Evolutionary conservation across 768 basidiomycete genomes (phyloP).

Genomic region (Russula abietina): DNA sequence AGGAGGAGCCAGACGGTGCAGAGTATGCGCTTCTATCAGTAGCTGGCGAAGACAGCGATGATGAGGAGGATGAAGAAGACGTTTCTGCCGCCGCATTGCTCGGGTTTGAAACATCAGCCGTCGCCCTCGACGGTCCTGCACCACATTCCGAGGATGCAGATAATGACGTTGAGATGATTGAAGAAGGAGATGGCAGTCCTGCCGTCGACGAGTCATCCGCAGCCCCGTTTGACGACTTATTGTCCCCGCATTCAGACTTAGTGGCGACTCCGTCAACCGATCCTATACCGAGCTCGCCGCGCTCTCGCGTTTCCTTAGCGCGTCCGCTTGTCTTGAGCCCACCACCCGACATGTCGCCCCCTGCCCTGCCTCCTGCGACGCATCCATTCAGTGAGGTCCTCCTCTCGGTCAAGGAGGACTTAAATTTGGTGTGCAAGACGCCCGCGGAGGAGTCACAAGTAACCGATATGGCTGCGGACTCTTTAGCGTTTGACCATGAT

Average conservation of each 20-base stretch:
- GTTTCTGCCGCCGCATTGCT: conserved; percentile 9
- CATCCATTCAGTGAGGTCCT: conserved; percentile 10
- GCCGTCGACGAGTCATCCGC: conserved; percentile 4
- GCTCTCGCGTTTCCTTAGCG: neutral
- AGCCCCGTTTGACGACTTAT: conserved; percentile 6
- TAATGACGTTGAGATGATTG: conserved; percentile 15
- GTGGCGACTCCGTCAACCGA: conserved; percentile 19
- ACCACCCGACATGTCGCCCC: neutral
- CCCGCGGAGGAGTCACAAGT: neutral
- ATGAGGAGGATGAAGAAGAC: conserved; percentile 36
- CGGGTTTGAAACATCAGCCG: conserved; percentile 3
- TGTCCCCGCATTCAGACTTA: conserved; percentile 14
- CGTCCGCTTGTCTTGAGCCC: conserved; percentile 13
- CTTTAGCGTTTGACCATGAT: neutral
- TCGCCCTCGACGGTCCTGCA: neutral
- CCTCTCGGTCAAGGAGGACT: conserved; percentile 7
- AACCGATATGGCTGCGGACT: neutral
- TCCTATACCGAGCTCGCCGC: conserved; percentile 6
- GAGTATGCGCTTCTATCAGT: conserved; percentile 5
- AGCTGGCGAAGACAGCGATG: conserved; percentile 32
- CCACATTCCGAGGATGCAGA: conserved; percentile 16
- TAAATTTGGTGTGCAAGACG: conserved; percentile 4
- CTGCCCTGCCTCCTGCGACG: neutral
- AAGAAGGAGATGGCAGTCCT: neutral
- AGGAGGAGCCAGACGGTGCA: conserved; percentile 29